These are phyloP conservation scores for Schwanniomyces vanrijiae DNA, from an alignment of 805 yeast species.

Conservation along the genomic window DNA sequence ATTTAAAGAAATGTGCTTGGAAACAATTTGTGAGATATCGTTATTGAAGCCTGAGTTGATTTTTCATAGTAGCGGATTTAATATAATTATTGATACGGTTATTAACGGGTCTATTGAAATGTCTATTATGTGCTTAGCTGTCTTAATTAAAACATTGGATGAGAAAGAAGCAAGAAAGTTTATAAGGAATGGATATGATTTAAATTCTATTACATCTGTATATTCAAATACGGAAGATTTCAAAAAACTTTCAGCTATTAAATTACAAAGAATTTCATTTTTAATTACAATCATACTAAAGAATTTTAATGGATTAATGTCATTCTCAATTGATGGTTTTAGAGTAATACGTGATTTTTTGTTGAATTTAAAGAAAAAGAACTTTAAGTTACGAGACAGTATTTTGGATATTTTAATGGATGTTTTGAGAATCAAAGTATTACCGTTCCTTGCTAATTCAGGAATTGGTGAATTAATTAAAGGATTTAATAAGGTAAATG, in stretches of 20 bases:
- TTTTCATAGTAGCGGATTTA: constrained; percentile 55
- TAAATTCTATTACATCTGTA: constrained; percentile 63
- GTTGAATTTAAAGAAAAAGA: constrained; percentile 59
- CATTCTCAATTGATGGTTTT: constrained; percentile 58
- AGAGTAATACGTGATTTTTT: constrained; percentile 57
- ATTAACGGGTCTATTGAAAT: constrained; percentile 29
- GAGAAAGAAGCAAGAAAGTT: constrained; percentile 50
- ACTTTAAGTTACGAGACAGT: constrained; percentile 55
- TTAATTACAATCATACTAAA: constrained; percentile 63
- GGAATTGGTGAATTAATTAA: constrained; percentile 20
- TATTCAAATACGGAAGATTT: constrained; percentile 59
- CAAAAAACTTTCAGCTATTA: constrained; percentile 33
- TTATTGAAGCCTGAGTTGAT: constrained; percentile 41
- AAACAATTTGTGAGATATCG: constrained; percentile 39
- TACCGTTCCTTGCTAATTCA: constrained; percentile 48
- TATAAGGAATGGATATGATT: constrained; percentile 60
- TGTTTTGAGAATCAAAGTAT: constrained; percentile 56
- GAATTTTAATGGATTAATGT: constrained; percentile 73
- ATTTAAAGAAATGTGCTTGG: constrained; percentile 47
- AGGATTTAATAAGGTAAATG: constrained; percentile 4
- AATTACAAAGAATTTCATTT: constrained; percentile 58
- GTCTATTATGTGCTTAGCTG: constrained; percentile 17
- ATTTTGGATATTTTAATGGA: constrained; percentile 73
- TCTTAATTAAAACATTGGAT: constrained; percentile 58
- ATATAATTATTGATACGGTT: constrained; percentile 43